A percentile compares a stretch with the other conserved stretches of the same genome.
phyloP scores from a whole-genome alignment of 345 rosid species.

The Trapa bicornis region DNA sequence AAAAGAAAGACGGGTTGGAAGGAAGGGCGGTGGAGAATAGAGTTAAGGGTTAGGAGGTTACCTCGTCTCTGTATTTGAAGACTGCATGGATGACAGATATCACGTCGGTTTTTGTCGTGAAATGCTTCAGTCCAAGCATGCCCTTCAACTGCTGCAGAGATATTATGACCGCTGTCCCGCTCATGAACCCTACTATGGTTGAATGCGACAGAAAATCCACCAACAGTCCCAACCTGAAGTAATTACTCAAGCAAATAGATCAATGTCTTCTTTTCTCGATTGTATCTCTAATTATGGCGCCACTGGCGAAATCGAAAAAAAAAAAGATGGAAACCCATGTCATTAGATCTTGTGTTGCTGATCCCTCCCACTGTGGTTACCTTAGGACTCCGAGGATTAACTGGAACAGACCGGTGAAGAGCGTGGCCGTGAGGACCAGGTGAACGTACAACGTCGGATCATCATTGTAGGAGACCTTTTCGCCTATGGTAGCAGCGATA shows the following conservation, averaged over 20 bases:
- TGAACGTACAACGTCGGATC: constrained; percentile 55
- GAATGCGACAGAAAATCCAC: constrained; percentile 90
- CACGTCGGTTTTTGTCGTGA: constrained; percentile 63
- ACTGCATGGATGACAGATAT: constrained; percentile 48
- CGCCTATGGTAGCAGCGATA: constrained; percentile 33
- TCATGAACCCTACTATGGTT: constrained; percentile 89
- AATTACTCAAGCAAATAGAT: background rate
- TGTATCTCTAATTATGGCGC: no score
- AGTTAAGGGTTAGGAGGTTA: constrained; percentile 4
- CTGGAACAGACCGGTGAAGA: constrained; percentile 71
- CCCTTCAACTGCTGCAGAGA: constrained; percentile 79
- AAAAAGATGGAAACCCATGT: no score
- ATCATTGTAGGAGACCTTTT: constrained; percentile 20
- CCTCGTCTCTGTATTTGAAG: constrained; percentile 44
- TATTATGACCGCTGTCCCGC: constrained; percentile 69
- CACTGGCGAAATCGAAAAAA: no score
- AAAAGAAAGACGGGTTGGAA: no score
- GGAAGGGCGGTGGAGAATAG: background rate
- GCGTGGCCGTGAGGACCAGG: constrained; percentile 56
- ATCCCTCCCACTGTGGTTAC: constrained; percentile 11
- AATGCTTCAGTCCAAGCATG: constrained; percentile 52
- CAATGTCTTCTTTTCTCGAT: background rate
- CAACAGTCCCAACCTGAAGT: constrained; percentile 53
- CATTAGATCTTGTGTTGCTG: no score
- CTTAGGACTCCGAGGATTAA: constrained; percentile 48